Conservation (phyloP, 345 rosid species). For the Cardamine occulta region DNA sequence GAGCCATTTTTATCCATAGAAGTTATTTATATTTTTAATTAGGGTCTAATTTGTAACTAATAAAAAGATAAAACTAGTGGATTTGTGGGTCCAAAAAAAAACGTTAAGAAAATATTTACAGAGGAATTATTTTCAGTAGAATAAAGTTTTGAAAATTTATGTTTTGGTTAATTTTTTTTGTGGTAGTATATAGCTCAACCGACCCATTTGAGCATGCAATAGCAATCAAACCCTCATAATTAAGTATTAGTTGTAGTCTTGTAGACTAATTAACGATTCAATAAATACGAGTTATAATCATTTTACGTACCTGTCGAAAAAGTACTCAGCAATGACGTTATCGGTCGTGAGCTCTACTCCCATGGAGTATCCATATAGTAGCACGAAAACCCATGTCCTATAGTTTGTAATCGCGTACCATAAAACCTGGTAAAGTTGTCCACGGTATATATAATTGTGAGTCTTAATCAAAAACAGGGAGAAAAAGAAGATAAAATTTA, state of each 20-base stretch:
- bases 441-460: neutral
- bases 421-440: constrained; percentile 55
- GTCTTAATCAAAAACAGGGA: neutral
- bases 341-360: constrained; percentile 85
- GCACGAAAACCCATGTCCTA: constrained; percentile 87
- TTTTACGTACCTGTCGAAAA: constrained; percentile 58
- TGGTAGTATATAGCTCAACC: neutral
- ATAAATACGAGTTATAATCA: neutral
- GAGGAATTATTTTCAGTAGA: neutral
- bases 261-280: neutral
- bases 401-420: constrained; percentile 86
- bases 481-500: neutral
- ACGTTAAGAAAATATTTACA: neutral
- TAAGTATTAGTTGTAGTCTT: neutral
- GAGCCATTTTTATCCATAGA: neutral
- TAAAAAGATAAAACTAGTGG: neutral
- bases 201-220: neutral
- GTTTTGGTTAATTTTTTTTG: neutral
- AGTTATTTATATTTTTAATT: neutral
- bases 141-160: neutral
- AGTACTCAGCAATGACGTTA: constrained; percentile 82
- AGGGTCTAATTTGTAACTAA: neutral
- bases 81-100: neutral
- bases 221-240: neutral
- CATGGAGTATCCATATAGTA: constrained; percentile 87